These are phyloP conservation scores for Megacollybia marginata DNA, from an alignment of 768 basidiomycete species.

Conservation along the genomic window DNA sequence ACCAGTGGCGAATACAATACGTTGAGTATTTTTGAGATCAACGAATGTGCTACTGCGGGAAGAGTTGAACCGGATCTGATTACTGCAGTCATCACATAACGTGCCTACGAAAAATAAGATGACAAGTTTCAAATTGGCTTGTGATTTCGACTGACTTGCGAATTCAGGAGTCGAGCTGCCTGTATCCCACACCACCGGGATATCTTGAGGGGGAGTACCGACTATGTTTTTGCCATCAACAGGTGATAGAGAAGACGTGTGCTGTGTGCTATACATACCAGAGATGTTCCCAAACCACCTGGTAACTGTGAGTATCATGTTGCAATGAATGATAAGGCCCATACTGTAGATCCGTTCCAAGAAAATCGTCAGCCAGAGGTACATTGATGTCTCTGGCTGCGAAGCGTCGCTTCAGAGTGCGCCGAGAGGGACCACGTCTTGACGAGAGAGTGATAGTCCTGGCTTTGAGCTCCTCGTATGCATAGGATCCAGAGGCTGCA, in stretches of 20 bases:
- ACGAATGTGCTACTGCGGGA: constrained; percentile 45
- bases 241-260: too few species aligned
- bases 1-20: constrained; percentile 48
- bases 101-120: constrained; percentile 19
- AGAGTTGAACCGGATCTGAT: constrained; percentile 40
- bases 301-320: constrained; percentile 1
- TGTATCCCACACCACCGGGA: constrained; percentile 48
- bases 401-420: constrained; percentile 19
- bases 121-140: too few species aligned
- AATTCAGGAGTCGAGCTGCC: constrained; percentile 43
- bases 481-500: too few species aligned
- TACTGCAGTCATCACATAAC: constrained; percentile 34
- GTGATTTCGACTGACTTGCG: constrained; percentile 15
- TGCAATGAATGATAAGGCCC: constrained; percentile 6
- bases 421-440: constrained; percentile 11
- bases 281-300: constrained; percentile 50
- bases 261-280: constrained; percentile 8
- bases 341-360: constrained; percentile 51
- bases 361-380: constrained; percentile 44
- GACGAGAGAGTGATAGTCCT: constrained; percentile 25
- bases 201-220: constrained; percentile 7
- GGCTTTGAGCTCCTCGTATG: not conserved
- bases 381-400: constrained; percentile 25
- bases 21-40: constrained; percentile 30
- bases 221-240: constrained; percentile 4